These are phyloP conservation scores for Aspergillus sclerotialis DNA, from an alignment of 2,329 filamentous ascomycete species.

Conservation along the genomic window DNA sequence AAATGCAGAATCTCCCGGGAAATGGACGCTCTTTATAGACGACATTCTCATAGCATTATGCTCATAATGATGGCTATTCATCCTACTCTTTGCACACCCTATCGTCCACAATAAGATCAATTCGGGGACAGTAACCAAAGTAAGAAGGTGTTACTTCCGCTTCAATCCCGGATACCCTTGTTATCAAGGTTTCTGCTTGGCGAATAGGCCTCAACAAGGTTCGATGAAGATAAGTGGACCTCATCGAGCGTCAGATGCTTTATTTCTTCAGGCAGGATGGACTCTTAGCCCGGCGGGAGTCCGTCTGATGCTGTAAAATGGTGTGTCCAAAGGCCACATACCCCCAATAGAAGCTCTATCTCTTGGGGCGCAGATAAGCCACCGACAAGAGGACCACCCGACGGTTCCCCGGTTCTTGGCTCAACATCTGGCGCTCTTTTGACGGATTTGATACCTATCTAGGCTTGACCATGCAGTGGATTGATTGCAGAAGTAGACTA, in stretches of 20 bases:
- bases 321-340: too few relatives aligned
- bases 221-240: neutral
- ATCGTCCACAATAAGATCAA: neutral
- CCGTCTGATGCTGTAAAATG: constrained; percentile 6
- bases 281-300: constrained; percentile 19
- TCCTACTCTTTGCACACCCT: too few relatives aligned
- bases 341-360: too few relatives aligned
- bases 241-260: neutral
- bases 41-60: too few relatives aligned
- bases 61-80: too few relatives aligned
- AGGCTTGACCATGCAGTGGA: too few relatives aligned
- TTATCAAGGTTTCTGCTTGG: too few relatives aligned
- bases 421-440: too few relatives aligned
- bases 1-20: neutral
- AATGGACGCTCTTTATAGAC: neutral
- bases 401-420: neutral
- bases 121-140: neutral
- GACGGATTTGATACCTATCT: too few relatives aligned
- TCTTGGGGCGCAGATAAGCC: neutral
- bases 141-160: neutral
- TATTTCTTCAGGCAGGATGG: neutral
- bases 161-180: too few relatives aligned
- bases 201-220: too few relatives aligned
- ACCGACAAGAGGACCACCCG: neutral
- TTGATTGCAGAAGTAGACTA: too few relatives aligned